These are phyloP conservation scores for Boletus subcaerulescens DNA, from an alignment of 768 basidiomycete species.

Conservation along the genomic window DNA sequence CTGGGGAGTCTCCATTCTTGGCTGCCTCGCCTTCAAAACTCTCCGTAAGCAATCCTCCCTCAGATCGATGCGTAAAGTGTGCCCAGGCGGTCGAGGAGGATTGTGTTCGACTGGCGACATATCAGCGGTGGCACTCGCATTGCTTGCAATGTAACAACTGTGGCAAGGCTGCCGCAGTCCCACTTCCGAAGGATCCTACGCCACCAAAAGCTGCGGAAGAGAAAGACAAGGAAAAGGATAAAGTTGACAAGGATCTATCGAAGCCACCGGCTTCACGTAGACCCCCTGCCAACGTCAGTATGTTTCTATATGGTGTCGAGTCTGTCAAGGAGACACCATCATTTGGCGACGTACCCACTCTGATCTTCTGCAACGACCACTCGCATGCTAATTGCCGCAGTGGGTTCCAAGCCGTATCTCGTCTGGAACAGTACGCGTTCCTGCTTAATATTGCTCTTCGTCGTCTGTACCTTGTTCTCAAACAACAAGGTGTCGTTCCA, in stretches of 20 bases:
- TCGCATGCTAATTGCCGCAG: constrained; percentile 59
- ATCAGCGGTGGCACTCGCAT: constrained; percentile 93
- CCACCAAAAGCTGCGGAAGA: constrained; percentile 52
- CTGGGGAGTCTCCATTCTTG: constrained; percentile 81
- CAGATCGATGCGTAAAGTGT: constrained; percentile 90
- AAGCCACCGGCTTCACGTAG: constrained; percentile 66
- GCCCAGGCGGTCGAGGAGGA: constrained; percentile 93
- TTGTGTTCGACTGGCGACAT: constrained; percentile 92
- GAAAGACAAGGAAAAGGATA: constrained; percentile 42
- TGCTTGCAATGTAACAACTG: constrained; percentile 87
- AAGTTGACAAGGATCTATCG: constrained; percentile 42
- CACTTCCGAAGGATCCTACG: constrained; percentile 52
- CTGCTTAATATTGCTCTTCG: constrained; percentile 92
- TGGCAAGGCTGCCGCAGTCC: constrained; percentile 70
- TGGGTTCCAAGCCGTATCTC: constrained; percentile 89
- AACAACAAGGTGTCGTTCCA: constrained; percentile 89
- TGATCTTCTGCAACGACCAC: constrained; percentile 78
- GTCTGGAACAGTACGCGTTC: constrained; percentile 97
- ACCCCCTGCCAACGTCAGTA: constrained; percentile 75
- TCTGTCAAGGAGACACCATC: constrained; percentile 64
- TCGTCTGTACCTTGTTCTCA: constrained; percentile 81
- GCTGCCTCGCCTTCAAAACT: constrained; percentile 42
- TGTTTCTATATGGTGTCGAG: constrained; percentile 76
- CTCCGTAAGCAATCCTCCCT: constrained; percentile 68
- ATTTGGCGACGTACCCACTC: constrained; percentile 69